Evolutionary conservation across 352 stramenopile genomes (phyloP).

Genomic region (Plasmopara muralis): DNA sequence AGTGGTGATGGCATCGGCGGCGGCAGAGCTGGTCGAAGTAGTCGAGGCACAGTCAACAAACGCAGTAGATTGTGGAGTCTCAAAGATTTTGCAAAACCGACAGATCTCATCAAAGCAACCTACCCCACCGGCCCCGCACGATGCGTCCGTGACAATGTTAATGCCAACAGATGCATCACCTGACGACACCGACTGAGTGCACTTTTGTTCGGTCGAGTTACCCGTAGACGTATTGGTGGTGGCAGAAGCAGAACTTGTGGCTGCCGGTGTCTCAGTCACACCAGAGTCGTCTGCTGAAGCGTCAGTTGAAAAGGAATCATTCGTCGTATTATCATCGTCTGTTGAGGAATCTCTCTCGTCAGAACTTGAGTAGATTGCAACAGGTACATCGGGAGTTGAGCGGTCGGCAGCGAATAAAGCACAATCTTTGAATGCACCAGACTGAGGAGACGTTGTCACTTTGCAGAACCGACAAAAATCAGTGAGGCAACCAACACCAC

Average conservation of each 20-base stretch:
- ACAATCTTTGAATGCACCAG: conserved; percentile 7
- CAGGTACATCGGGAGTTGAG: background rate
- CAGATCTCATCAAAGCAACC: conserved; percentile 17
- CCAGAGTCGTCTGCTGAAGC: background rate
- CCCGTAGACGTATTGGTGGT: conserved; percentile 3
- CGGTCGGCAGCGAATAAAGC: background rate
- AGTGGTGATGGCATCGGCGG: background rate
- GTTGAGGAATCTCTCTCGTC: background rate
- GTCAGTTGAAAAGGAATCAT: background rate
- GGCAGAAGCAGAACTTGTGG: background rate
- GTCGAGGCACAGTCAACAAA: conserved; percentile 9
- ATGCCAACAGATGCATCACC: conserved; percentile 25
- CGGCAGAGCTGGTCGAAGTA: background rate
- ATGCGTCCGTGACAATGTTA: conserved; percentile 22
- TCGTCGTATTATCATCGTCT: background rate
- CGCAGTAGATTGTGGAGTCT: conserved; percentile 4
- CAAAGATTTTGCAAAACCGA: conserved; percentile 16
- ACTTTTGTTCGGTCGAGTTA: conserved; percentile 2
- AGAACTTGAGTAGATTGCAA: background rate
- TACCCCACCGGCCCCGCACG: conserved; percentile 12
- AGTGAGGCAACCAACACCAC: conserved; percentile 15
- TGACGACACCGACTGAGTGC: conserved; percentile 14
- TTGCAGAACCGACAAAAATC: conserved; percentile 22
- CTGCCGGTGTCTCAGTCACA: background rate
- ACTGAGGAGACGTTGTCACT: conserved; percentile 1